Base-by-base conservation (phyloP, 306 rosid species). In the Neltuma alba region DNA sequence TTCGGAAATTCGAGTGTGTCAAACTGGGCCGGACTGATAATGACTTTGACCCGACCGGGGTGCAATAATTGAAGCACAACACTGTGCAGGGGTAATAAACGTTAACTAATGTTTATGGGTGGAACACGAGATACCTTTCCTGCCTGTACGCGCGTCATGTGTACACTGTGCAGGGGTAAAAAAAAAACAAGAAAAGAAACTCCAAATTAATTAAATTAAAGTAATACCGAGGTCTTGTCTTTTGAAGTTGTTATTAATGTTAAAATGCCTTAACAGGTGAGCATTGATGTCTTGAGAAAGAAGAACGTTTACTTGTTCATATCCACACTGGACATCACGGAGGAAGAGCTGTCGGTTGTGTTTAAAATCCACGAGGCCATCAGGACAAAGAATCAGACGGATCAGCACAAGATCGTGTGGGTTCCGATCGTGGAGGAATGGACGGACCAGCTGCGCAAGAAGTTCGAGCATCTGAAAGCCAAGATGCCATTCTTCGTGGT, bases 401-500 rank as follows among this genome's bases (percentile, higher is more conserved):
- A 78, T 0, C 72, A 79, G 6, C 84, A 87, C 37, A 86, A 83
- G 75, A 91, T 93, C 50, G 86, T 93, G 10, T 93, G 98, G 97
- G 38, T 91, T 37, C 96, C 94, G 0, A 67, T 88, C 9, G 93
- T 93, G 20, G 94, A 87, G 45, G 58, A 71, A 45, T 88, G 96
- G 93, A 80, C 20, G 0, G 91, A 88, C 0, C 86, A 87, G 4
- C 6, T 76, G 42, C 66, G 31, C 16, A 88, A 83, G 87, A 89
- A 82, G 87, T 93, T 87, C 16, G 94, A 93, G 16, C 12, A 9
- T 7, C 42, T 89, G 37, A 82, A 81, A 23, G 42, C 77, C 3
- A 86, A 73, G 85, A 86, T 93, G 88, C 88, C 90, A 1, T 93
- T 96, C 94, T 79, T 67, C 31, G 70, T 74, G 9, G 85, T 88